phyloP scores from a whole-genome alignment of 306 rosid species.

The Dicorynia guianensis region DNA sequence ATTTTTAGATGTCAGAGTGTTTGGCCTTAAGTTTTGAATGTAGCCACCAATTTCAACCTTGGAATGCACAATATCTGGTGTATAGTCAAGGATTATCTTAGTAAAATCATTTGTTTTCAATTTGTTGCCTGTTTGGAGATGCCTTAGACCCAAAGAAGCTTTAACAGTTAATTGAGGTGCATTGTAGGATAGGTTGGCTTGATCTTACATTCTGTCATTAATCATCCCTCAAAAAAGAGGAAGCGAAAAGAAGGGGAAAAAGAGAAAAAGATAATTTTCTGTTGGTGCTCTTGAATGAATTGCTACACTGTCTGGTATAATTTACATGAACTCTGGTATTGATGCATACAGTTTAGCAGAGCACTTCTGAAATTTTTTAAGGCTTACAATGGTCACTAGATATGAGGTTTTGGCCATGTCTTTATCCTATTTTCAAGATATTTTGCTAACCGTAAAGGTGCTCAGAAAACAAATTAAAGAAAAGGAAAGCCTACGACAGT shows the following conservation, averaged over 20 bases:
- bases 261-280: background rate
- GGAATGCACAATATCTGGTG: background rate
- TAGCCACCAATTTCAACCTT: background rate
- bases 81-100: too few relatives aligned
- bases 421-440: conserved; percentile 1
- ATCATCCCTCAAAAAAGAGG: conserved; percentile 4
- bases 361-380: background rate
- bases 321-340: conserved; percentile 20
- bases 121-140: conserved; percentile 4
- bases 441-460: conserved; percentile 11
- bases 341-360: background rate
- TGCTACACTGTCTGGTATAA: background rate
- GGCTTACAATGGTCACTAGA: background rate
- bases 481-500: background rate
- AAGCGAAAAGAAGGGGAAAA: background rate
- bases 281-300: conserved; percentile 3
- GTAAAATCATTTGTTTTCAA: background rate
- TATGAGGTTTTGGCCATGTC: conserved; percentile 21
- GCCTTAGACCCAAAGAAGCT: conserved; percentile 19
- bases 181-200: background rate
- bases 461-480: conserved; percentile 4
- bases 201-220: background rate
- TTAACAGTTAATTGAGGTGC: background rate
- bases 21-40: conserved; percentile 23
- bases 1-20: conserved; percentile 6